Percentiles rank a stretch among this genome's conserved stretches.
These are phyloP conservation scores for Delphinella strobiligena DNA, from an alignment of 2,329 filamentous ascomycete genomes.

Conservation along the genomic window DNA sequence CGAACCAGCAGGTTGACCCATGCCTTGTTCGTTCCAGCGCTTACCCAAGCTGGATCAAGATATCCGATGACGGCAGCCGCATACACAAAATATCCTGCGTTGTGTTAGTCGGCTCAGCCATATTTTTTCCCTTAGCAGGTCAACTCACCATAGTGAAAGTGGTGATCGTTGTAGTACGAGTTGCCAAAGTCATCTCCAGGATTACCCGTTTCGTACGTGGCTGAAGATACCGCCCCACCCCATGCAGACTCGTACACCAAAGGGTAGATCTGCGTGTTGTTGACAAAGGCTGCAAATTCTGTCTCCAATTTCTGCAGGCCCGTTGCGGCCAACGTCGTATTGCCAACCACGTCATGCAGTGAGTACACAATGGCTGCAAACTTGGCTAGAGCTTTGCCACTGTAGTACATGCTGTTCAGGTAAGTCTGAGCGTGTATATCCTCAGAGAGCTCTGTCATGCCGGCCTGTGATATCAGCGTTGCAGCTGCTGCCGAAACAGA, in stretches of 20 bases:
- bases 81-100: slow-evolving; percentile 70
- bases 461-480: slow-evolving; percentile 43
- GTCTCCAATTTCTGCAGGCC: slow-evolving; percentile 38
- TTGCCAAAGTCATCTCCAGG: slow-evolving; percentile 77
- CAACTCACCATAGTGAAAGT: slow-evolving; percentile 35
- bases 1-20: slow-evolving; percentile 78
- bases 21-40: slow-evolving; percentile 48
- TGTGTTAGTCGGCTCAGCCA: no score
- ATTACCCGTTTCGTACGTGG: slow-evolving; percentile 65
- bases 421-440: slow-evolving; percentile 63
- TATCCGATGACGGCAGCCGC: slow-evolving; percentile 72
- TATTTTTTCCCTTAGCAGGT: no score
- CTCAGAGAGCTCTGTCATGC: slow-evolving; percentile 58
- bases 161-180: slow-evolving; percentile 62
- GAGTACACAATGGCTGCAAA: slow-evolving; percentile 34
- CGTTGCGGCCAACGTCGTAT: slow-evolving; percentile 41
- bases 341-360: slow-evolving; percentile 41
- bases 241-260: slow-evolving; percentile 49
- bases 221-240: slow-evolving; percentile 71
- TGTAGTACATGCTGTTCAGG: slow-evolving; percentile 82
- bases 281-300: slow-evolving; percentile 35
- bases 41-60: slow-evolving; percentile 64
- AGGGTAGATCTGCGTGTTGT: slow-evolving; percentile 33
- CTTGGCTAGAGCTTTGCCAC: slow-evolving; percentile 48
- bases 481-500: slow-evolving; percentile 33